Conservation (phyloP, 2,329 filamentous ascomycete species). For the Pestalotiopsis sp. region DNA sequence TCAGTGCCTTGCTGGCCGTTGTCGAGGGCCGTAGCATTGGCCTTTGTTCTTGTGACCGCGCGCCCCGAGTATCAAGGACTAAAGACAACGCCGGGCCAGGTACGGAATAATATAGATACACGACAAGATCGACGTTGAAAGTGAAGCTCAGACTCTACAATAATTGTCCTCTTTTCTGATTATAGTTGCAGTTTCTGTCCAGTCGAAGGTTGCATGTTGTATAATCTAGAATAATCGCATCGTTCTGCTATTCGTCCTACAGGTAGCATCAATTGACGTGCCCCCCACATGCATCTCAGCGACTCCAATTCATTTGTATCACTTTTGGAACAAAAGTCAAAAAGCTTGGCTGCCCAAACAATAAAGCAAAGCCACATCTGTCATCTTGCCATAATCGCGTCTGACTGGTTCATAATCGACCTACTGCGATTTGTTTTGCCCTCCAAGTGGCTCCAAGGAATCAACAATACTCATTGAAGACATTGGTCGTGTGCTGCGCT, state of each 20-base stretch:
- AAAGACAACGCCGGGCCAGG: too few species aligned
- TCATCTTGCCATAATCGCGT: background rate
- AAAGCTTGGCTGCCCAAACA: background rate
- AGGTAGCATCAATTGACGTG: background rate
- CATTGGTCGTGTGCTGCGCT: too few species aligned
- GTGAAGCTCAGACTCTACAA: too few species aligned
- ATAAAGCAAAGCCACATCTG: constrained; percentile 2
- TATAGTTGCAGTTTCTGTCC: too few species aligned
- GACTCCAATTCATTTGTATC: constrained; percentile 1
- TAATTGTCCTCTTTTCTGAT: too few species aligned
- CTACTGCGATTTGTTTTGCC: too few species aligned
- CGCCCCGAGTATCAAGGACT: background rate
- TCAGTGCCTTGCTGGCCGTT: background rate
- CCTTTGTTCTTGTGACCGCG: background rate
- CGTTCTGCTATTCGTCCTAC: background rate
- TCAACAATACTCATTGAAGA: too few species aligned
- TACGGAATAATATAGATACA: too few species aligned
- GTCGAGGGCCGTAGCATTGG: background rate
- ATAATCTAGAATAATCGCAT: too few species aligned
- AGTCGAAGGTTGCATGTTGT: too few species aligned
- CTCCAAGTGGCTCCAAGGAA: too few species aligned
- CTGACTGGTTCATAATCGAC: background rate
- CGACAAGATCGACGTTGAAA: too few species aligned
- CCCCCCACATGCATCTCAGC: background rate
- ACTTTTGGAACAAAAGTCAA: background rate